These are phyloP conservation scores for Platanus orientalis DNA, from an alignment of 164 flowering plant genomes.

Conservation along the genomic window DNA sequence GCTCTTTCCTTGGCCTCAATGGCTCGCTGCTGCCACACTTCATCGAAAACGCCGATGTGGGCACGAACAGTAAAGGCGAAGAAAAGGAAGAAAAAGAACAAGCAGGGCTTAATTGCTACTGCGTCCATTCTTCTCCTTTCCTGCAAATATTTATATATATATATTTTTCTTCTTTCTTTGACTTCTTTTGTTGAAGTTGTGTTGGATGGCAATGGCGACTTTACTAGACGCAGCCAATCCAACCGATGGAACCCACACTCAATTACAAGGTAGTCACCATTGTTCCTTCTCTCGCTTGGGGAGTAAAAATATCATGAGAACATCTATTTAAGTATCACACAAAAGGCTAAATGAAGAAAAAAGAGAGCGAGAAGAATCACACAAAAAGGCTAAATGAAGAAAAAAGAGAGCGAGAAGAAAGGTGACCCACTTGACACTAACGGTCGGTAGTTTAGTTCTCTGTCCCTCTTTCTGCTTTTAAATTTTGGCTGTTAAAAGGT, in stretches of 20 bases:
- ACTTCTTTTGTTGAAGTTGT: no score
- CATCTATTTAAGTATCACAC: neutral
- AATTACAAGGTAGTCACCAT: neutral
- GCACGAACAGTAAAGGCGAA: constrained; percentile 27
- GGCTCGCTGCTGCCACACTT: constrained; percentile 43
- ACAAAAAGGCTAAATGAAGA: neutral
- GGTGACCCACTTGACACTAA: constrained; percentile 6
- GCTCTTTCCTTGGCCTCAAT: constrained; percentile 28
- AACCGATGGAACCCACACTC: constrained; percentile 3
- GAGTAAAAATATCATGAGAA: neutral
- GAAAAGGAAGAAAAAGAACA: constrained; percentile 18
- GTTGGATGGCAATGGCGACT: constrained; percentile 2
- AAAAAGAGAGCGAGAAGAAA: neutral
- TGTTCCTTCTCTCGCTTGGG: neutral
- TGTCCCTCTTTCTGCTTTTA: no score
- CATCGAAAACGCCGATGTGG: constrained; percentile 32
- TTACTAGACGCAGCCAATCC: constrained; percentile 5
- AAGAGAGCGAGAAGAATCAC: no score
- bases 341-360: neutral
- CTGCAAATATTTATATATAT: no score
- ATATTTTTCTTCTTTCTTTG: no score
- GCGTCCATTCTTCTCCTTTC: no score
- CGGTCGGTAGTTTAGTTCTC: neutral
- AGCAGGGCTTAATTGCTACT: neutral
- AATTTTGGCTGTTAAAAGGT: no score